Evolutionary conservation across 148 eudicot genomes (phyloP).

Genomic region (Amaranthus cruentus): DNA sequence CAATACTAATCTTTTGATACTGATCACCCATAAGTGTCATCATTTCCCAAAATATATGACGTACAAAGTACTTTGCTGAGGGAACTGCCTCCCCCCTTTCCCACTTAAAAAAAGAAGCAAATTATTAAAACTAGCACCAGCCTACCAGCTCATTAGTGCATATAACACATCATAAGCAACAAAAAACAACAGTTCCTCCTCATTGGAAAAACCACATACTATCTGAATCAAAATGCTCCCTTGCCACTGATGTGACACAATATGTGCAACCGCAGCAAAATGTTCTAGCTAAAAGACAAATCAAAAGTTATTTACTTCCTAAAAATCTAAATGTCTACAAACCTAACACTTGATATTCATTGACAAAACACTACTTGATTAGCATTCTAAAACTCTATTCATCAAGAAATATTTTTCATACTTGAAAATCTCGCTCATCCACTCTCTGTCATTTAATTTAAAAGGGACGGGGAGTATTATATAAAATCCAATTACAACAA

Average conservation of each 20-base stretch:
- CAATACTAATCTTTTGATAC: too few relatives aligned
- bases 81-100: too few relatives aligned
- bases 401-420: background rate
- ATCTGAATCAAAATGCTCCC: background rate
- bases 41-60: background rate
- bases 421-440: background rate
- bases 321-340: background rate
- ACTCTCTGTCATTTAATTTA: background rate
- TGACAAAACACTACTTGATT: background rate
- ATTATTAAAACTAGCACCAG: background rate
- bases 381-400: background rate
- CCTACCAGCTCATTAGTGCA: background rate
- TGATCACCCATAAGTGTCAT: background rate
- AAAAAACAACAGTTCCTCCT: background rate
- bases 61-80: too few relatives aligned
- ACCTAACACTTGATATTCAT: background rate
- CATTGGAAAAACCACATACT: background rate
- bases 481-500: background rate
- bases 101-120: background rate
- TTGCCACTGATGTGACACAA: background rate
- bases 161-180: background rate
- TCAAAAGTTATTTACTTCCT: background rate
- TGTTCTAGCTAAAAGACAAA: background rate
- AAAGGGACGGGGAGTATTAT: too few relatives aligned
- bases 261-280: background rate